phyloP scores from a whole-genome alignment of 2,329 filamentous ascomycete species.

The Herpotrichia juniperi region DNA sequence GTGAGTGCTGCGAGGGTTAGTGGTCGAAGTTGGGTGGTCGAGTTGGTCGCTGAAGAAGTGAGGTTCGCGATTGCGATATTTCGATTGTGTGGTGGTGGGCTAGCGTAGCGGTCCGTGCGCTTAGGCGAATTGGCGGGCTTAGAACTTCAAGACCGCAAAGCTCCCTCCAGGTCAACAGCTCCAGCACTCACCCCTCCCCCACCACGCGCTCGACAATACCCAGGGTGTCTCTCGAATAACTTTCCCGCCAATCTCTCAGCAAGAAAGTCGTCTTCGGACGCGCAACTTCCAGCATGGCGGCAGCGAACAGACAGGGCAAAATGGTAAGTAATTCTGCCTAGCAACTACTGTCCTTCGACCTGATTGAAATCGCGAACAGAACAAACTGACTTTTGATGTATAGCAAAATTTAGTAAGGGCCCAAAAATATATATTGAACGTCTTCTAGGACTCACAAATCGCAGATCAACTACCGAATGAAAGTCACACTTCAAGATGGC shows the following conservation, averaged over 20 bases:
- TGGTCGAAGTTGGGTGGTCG: constrained; percentile 36
- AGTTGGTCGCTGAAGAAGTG: constrained; percentile 30
- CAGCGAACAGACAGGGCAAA: constrained; percentile 91
- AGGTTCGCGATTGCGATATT: constrained; percentile 25
- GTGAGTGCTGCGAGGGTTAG: constrained; percentile 46
- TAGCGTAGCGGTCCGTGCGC: neutral
- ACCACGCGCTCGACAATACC: constrained; percentile 26
- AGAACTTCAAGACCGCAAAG: neutral
- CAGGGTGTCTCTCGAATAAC: constrained; percentile 16
- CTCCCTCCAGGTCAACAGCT: constrained; percentile 1
- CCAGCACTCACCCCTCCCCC: constrained; percentile 15
- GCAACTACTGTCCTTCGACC: constrained; percentile 40
- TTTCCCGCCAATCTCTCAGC: constrained; percentile 5
- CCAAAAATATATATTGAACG: constrained; percentile 15
- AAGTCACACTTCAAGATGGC: constrained; percentile 91
- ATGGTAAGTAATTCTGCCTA: constrained; percentile 75
- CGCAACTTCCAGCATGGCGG: constrained; percentile 50
- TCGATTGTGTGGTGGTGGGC: constrained; percentile 28
- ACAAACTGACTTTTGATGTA: constrained; percentile 48
- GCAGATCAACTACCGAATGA: constrained; percentile 99
- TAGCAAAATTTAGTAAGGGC: constrained; percentile 70
- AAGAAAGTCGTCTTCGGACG: constrained; percentile 51
- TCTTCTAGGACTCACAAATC: constrained; percentile 25
- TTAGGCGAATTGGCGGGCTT: neutral
- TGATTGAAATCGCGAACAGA: constrained; percentile 52